phyloP scores from a whole-genome alignment of 2,329 filamentous ascomycete genomes.

The Fusarium oxysporum region DNA sequence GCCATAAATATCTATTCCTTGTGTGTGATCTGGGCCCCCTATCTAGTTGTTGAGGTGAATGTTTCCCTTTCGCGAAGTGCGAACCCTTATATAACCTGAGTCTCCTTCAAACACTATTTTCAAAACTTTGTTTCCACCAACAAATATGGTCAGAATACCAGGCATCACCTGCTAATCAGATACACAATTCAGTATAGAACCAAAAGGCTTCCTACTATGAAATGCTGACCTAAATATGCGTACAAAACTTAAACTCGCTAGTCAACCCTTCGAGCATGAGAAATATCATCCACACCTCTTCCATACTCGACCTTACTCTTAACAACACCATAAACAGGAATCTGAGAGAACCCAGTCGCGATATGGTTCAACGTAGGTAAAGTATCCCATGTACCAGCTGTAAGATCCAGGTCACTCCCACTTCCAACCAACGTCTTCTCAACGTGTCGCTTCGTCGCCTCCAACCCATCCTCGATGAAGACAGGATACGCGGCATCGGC shows the following conservation, averaged over 20 bases:
- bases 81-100: no score
- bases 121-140: no score
- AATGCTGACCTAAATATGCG: neutral
- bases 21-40: no score
- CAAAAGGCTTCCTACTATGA: no score
- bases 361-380: conserved; percentile 36
- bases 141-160: fast-evolving
- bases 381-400: conserved; percentile 15
- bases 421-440: neutral
- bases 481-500: conserved; percentile 12
- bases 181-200: neutral
- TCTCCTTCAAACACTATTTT: no score
- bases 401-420: neutral
- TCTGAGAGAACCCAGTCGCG: conserved; percentile 20
- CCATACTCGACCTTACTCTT: conserved; percentile 25
- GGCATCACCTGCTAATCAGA: fast-evolving
- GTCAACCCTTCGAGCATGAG: conserved; percentile 22
- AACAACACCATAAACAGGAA: conserved; percentile 32
- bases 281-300: conserved; percentile 20
- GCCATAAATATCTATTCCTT: no score
- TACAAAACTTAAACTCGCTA: neutral
- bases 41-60: no score
- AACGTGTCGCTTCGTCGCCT: conserved; percentile 7
- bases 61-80: no score
- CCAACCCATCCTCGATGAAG: neutral